phyloP scores from a whole-genome alignment of 164 flowering plant species.

The Kingdonia uniflora region DNA sequence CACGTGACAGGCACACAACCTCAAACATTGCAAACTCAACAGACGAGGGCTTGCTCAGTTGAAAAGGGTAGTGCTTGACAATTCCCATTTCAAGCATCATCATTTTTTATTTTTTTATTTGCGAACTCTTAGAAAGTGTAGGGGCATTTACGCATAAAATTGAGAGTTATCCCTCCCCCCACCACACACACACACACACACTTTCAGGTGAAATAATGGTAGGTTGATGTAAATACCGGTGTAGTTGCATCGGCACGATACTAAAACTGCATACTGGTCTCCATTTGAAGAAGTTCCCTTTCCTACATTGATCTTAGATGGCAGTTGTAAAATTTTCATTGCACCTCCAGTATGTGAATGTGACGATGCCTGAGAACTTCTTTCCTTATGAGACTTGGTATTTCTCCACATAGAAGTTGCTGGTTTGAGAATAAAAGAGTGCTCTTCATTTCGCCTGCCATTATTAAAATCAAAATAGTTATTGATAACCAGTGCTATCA shows the following conservation, averaged over 20 bases:
- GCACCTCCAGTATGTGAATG: conserved; percentile 23
- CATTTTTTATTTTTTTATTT: no score
- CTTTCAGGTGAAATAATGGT: no score
- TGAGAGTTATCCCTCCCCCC: no score
- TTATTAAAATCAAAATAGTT: background rate
- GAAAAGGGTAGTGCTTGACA: no score
- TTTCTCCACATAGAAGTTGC: conserved; percentile 47
- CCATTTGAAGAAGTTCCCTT: conserved; percentile 25
- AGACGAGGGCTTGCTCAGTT: no score
- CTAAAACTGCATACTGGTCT: conserved; percentile 71
- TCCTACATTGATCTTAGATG: conserved; percentile 26
- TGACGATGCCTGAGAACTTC: conserved; percentile 24
- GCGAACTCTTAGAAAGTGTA: no score
- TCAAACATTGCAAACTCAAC: no score
- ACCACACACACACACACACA: no score
- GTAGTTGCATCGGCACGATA: conserved; percentile 91
- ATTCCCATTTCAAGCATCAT: no score
- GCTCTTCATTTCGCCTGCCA: conserved; percentile 94
- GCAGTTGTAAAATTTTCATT: conserved; percentile 29
- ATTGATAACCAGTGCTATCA: no score
- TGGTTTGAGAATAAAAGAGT: conserved; percentile 90
- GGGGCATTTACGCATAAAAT: no score
- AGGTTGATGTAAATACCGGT: conserved; percentile 82
- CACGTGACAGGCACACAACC: no score
- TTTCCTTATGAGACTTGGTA: conserved; percentile 28